Conservation (phyloP, 1,284 basidiomycete species). For the Ganoderma lingzhi region DNA sequence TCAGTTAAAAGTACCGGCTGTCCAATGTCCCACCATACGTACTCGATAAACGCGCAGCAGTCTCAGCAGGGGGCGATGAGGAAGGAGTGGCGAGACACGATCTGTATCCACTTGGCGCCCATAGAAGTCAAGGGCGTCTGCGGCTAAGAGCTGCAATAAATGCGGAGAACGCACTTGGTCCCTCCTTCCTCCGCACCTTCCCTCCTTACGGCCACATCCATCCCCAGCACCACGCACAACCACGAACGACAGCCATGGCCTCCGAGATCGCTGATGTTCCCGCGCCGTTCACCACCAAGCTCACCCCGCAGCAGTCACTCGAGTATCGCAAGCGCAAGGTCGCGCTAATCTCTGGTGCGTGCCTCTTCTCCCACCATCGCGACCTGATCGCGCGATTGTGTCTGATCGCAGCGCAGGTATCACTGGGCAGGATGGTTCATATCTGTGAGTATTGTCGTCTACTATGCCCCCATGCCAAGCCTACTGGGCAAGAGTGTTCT, state of each 20-base stretch:
- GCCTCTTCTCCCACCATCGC: background rate
- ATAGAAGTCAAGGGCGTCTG: conserved; percentile 10
- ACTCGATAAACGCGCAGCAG: background rate
- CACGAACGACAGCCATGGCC: conserved; percentile 26
- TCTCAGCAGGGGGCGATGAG: background rate
- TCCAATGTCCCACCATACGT: no score
- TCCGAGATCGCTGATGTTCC: conserved; percentile 38
- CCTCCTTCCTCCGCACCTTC: conserved; percentile 20
- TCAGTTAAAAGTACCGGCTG: background rate
- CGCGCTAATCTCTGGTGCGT: conserved; percentile 85
- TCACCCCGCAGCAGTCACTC: conserved; percentile 59
- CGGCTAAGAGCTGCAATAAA: conserved; percentile 16
- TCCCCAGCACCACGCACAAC: conserved; percentile 27
- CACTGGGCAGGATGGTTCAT: conserved; percentile 93
- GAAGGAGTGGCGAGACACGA: background rate
- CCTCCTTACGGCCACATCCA: conserved; percentile 5
- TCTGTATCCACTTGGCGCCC: conserved; percentile 7
- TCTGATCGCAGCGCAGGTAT: conserved; percentile 63
- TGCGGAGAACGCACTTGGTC: conserved; percentile 11
- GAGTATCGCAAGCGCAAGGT: conserved; percentile 89
- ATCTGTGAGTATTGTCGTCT: conserved; percentile 63
- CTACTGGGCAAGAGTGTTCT: background rate
- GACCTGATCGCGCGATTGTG: background rate
- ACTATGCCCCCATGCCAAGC: background rate
- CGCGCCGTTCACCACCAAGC: conserved; percentile 48